Evolutionary conservation across 495 filamentous ascomycete species (phyloP), one percentile per base, ranked within the genome.

Genomic region (Aspergillus steynii): DNA sequence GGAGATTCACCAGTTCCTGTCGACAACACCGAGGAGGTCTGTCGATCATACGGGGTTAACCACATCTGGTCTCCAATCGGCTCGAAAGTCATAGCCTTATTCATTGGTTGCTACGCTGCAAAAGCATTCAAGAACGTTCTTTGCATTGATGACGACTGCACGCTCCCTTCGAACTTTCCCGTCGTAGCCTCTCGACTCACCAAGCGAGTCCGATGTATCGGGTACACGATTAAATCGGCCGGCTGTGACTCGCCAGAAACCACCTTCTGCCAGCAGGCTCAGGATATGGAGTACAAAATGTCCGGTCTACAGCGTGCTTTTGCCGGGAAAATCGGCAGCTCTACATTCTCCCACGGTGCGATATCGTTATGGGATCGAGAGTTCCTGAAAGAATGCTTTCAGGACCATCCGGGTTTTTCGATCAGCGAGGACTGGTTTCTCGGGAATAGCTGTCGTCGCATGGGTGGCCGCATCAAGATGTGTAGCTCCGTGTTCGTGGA

Each of bases 401-500:
- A 77, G 52, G 68, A 76, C 46, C 77, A 80, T 58, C 77, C 77
- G 7, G 77, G 77, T 0, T 80, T 78, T 53, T 73, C 65, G 3
- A 77, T 80, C 25, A 74, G 70, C 4, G 77, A 80, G 29, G 77
- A 80, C 60, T 80, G 77, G 77, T 80, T 80, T 67, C 74, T 80
- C 27, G 77, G 77, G 7, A 74, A 79, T 65, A 73, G 72, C 0
- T 78, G 75, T 46, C 73, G 77, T 2, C 65, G 76, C 46, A 68
- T 80, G 9, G 80, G 80, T 32, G 77, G 74, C 20, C 67, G 80
- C 0, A 80, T 82, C 48, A 72, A 73, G 32, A 82, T 82, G 80
- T 81, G 79, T 50, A 77, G 76, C 15, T 70, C 74, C 25, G 74
- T 79, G 12, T 82, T 82, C 50, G 79, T 82, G 2, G 79, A 82